These are phyloP conservation scores for Albizia julibrissin DNA, from an alignment of 306 rosid species.

Conservation along the genomic window DNA sequence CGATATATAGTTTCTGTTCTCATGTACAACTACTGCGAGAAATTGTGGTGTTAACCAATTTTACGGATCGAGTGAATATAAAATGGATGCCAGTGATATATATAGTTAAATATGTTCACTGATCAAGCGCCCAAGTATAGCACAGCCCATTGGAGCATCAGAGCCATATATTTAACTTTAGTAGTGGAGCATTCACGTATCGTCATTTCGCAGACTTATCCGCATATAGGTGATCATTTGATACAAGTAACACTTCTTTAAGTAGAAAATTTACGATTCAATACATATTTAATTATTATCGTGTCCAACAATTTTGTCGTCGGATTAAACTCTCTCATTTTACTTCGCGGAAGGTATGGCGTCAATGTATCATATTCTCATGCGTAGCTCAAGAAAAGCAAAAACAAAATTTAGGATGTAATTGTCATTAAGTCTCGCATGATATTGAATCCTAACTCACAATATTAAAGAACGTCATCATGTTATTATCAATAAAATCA, in stretches of 20 bases:
- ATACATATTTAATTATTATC: neutral
- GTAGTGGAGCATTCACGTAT: neutral
- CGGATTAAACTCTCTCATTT: neutral
- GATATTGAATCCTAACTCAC: neutral
- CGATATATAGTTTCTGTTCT: too few relatives aligned
- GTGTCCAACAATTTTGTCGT: neutral
- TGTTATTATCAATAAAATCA: neutral
- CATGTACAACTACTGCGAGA: neutral
- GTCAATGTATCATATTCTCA: neutral
- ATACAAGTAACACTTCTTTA: neutral
- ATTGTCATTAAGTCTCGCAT: neutral
- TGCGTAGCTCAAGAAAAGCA: neutral
- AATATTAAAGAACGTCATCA: neutral
- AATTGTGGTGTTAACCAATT: too few relatives aligned
- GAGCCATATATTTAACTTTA: neutral
- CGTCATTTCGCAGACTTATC: neutral
- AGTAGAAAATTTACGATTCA: neutral
- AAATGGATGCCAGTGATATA: neutral
- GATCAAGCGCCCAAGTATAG: neutral
- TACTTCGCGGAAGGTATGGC: neutral
- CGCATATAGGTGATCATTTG: neutral
- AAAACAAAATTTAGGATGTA: neutral
- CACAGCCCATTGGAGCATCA: neutral
- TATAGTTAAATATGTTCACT: too few relatives aligned
- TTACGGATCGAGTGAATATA: too few relatives aligned